Evolutionary conservation across 2,329 filamentous ascomycete species (phyloP).

Genomic region (Trichophyton equinum): DNA sequence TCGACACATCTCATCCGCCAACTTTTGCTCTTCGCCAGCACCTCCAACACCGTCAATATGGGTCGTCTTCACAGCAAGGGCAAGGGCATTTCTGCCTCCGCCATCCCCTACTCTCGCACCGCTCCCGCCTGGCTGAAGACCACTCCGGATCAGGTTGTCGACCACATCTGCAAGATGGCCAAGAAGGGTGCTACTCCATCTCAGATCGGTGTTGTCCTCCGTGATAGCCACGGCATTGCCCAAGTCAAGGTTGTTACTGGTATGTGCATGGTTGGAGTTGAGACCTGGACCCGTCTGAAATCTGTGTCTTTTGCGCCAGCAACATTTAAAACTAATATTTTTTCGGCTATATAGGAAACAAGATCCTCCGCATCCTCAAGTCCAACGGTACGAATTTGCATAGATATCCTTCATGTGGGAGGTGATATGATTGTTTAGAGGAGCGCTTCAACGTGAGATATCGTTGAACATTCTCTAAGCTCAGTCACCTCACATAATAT

Average conservation of each 20-base stretch:
- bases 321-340: constrained; percentile 10
- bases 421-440: not conserved
- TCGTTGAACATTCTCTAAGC: not conserved
- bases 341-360: constrained; percentile 62
- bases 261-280: constrained; percentile 38
- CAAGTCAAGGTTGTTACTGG: constrained; percentile 96
- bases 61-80: constrained; percentile 98
- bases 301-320: not conserved
- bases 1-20: not conserved
- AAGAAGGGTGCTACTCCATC: constrained; percentile 98
- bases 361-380: constrained; percentile 99
- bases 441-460: constrained; percentile 1
- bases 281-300: not conserved
- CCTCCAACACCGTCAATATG: constrained; percentile 41
- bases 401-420: not conserved
- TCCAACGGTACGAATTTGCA: constrained; percentile 62
- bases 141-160: constrained; percentile 94
- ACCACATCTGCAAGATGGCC: constrained; percentile 98
- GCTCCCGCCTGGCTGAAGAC: constrained; percentile 96
- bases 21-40: constrained; percentile 9
- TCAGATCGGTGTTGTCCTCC: constrained; percentile 96
- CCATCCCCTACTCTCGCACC: constrained; percentile 91
- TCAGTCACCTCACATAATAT: not conserved
- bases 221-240: constrained; percentile 95
- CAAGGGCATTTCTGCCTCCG: constrained; percentile 96